phyloP scores from a whole-genome alignment of 768 basidiomycete genomes.

The Tulasnella sp. region DNA sequence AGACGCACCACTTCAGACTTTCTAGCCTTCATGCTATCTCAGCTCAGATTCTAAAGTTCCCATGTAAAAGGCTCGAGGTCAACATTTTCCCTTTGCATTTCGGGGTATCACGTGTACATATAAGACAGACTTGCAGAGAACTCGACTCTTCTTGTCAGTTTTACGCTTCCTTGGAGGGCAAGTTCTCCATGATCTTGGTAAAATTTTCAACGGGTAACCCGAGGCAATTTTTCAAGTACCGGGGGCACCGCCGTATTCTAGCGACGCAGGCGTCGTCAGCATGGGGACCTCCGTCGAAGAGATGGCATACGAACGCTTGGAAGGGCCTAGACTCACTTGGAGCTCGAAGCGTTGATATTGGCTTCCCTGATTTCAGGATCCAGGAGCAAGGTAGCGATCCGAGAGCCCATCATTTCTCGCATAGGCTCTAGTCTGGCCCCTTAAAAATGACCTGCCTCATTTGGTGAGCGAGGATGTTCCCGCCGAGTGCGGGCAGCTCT shows the following conservation, averaged over 20 bases:
- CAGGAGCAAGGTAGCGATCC: conserved; percentile 8
- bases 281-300: not conserved
- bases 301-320: too few relatives aligned
- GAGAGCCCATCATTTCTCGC: conserved; percentile 65
- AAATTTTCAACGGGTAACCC: conserved; percentile 63
- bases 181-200: conserved; percentile 12
- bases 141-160: not conserved
- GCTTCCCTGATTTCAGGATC: conserved; percentile 67
- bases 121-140: not conserved
- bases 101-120: not conserved
- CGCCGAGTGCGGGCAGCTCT: too few relatives aligned
- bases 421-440: conserved; percentile 80
- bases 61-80: too few relatives aligned
- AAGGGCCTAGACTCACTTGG: not conserved
- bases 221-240: conserved; percentile 57
- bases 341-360: conserved; percentile 77
- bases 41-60: too few relatives aligned
- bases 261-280: too few relatives aligned
- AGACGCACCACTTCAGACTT: too few relatives aligned
- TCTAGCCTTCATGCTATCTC: too few relatives aligned
- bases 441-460: too few relatives aligned
- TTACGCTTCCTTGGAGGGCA: not conserved
- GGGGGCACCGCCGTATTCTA: conserved; percentile 71
- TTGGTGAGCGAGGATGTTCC: too few relatives aligned
- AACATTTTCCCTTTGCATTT: too few relatives aligned